phyloP scores from a whole-genome alignment of 2,329 filamentous ascomycete genomes.

The Colletotrichum aenigma region DNA sequence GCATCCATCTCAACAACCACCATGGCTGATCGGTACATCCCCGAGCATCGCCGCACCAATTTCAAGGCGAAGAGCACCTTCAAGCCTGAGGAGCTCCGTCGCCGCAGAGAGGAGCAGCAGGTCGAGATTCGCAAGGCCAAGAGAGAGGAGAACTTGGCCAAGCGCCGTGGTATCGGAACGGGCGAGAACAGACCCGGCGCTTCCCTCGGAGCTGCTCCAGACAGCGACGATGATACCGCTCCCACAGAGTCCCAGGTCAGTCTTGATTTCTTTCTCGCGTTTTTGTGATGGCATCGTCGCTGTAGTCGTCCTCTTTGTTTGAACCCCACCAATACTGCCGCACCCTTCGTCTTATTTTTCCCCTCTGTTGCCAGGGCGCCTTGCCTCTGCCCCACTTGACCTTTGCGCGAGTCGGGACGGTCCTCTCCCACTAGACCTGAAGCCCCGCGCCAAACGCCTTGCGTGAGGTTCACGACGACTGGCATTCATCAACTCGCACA shows the following conservation, averaged over 20 bases:
- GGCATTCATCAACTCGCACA: background rate
- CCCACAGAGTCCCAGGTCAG: slow-evolving; percentile 96
- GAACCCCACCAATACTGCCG: slow-evolving; percentile 21
- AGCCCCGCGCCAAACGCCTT: background rate
- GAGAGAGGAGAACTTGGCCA: slow-evolving; percentile 98
- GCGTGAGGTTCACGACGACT: background rate
- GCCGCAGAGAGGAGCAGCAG: slow-evolving; percentile 98
- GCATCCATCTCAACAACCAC: slow-evolving; percentile 40
- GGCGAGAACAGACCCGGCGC: slow-evolving; percentile 81
- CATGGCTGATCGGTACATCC: slow-evolving; percentile 99
- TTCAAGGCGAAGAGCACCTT: slow-evolving; percentile 99
- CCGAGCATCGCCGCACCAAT: slow-evolving; percentile 97
- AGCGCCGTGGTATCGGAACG: slow-evolving; percentile 91
- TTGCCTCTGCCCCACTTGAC: slow-evolving; percentile 18
- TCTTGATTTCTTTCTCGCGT: slow-evolving; percentile 21
- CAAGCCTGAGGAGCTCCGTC: slow-evolving; percentile 98
- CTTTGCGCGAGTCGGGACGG: slow-evolving; percentile 9
- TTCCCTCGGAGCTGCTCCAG: slow-evolving; percentile 83
- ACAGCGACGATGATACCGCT: slow-evolving; percentile 96
- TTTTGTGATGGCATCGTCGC: background rate
- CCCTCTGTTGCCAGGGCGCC: slow-evolving; percentile 22
- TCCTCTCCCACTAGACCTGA: background rate
- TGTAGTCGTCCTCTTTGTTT: background rate
- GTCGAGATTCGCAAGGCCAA: slow-evolving; percentile 99
- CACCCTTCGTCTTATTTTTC: slow-evolving; percentile 18